Conservation (phyloP, 1,139 yeast genomes). For the Debaryomyces subglobosus region DNA sequence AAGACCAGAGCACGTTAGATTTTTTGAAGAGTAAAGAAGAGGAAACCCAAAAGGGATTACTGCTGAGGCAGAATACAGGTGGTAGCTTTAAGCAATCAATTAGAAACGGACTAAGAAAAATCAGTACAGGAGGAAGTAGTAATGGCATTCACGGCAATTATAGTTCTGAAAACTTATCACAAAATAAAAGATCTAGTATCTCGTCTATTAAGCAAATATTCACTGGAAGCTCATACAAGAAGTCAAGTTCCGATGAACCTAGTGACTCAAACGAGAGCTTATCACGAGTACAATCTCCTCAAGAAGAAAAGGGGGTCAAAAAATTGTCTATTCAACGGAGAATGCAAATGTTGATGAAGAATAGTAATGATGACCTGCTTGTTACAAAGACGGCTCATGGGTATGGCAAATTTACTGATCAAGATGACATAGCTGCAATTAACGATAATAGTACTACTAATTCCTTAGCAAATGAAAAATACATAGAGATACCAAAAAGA, state of each 20-base stretch:
- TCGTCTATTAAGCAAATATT: slow-evolving; percentile 45
- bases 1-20: slow-evolving; percentile 43
- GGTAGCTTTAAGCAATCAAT: slow-evolving; percentile 46
- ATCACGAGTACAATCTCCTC: neutral
- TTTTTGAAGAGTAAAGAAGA: slow-evolving; percentile 59
- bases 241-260: slow-evolving; percentile 14
- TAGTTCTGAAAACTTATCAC: slow-evolving; percentile 24
- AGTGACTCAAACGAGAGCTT: slow-evolving; percentile 10
- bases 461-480: slow-evolving; percentile 13
- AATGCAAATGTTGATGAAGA: slow-evolving; percentile 60
- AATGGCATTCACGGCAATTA: slow-evolving; percentile 22
- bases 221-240: slow-evolving; percentile 35
- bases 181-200: slow-evolving; percentile 42
- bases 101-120: slow-evolving; percentile 39
- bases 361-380: slow-evolving; percentile 45
- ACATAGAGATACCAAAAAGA: neutral
- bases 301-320: slow-evolving; percentile 20
- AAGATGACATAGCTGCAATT: slow-evolving; percentile 45
- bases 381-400: slow-evolving; percentile 68
- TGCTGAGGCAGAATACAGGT: slow-evolving; percentile 40
- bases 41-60: slow-evolving; percentile 17
- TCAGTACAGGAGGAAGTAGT: slow-evolving; percentile 43
- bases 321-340: slow-evolving; percentile 65
- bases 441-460: slow-evolving; percentile 20
- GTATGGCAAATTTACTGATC: slow-evolving; percentile 71